Conservation (phyloP, 169 alveolate genomes). For the Eimeria maxima region DNA sequence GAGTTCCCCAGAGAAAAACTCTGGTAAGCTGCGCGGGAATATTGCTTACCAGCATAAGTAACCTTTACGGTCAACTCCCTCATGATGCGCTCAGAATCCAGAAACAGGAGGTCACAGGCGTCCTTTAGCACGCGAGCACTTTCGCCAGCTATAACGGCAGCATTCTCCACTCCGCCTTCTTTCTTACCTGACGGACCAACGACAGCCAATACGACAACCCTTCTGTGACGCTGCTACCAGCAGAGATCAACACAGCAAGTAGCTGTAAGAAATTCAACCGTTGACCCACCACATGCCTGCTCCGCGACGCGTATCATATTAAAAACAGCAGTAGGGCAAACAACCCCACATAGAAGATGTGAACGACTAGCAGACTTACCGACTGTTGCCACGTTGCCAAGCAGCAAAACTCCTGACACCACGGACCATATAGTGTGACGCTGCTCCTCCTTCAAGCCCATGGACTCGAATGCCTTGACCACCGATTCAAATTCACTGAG, state of each 20-base stretch:
- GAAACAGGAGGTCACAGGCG: conserved; percentile 92
- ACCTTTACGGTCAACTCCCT: conserved; percentile 90
- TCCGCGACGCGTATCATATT: background rate
- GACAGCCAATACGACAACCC: background rate
- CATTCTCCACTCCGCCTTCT: conserved; percentile 93
- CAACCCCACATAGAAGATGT: background rate
- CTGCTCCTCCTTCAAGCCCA: conserved; percentile 94
- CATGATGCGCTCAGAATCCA: conserved; percentile 88
- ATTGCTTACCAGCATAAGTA: conserved; percentile 87
- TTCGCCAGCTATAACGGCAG: conserved; percentile 90
- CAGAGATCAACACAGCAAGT: background rate
- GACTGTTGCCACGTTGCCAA: conserved; percentile 97
- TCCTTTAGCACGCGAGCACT: conserved; percentile 86
- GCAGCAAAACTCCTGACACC: conserved; percentile 95
- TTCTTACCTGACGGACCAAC: conserved; percentile 86
- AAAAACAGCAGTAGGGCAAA: background rate
- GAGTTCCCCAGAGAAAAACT: background rate
- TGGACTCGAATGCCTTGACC: conserved; percentile 93
- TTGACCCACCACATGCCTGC: background rate
- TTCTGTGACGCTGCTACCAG: background rate
- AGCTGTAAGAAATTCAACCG: background rate
- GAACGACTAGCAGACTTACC: conserved; percentile 32
- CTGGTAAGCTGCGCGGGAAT: background rate
- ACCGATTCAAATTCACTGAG: conserved; percentile 95
- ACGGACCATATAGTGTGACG: conserved; percentile 93